These are phyloP conservation scores for Trifolium pratense DNA, from an alignment of 306 rosid genomes.

Conservation along the genomic window DNA sequence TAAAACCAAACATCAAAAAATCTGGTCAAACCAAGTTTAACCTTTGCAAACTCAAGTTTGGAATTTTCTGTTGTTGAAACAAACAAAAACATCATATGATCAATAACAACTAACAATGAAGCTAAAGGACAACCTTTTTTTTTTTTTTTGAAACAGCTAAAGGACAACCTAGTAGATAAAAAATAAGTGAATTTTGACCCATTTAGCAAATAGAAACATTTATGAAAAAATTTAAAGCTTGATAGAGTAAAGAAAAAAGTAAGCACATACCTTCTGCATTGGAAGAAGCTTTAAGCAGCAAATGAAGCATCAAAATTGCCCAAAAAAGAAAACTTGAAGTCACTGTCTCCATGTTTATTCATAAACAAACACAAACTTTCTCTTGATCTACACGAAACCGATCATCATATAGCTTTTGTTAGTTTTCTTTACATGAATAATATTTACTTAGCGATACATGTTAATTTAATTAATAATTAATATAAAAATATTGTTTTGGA, in stretches of 20 bases:
- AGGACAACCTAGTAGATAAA: too few species aligned
- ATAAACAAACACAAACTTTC: constrained; percentile 27
- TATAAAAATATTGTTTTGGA: too few species aligned
- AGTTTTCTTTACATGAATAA: constrained; percentile 25
- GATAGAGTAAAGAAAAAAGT: background rate
- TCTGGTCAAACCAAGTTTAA: background rate
- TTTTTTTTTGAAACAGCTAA: too few species aligned
- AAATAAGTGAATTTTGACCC: too few species aligned
- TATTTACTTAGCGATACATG: background rate
- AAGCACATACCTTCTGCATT: constrained; percentile 71
- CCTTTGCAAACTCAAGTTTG: background rate
- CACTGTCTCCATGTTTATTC: constrained; percentile 39
- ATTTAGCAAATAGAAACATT: too few species aligned
- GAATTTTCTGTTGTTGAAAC: background rate
- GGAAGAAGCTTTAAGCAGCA: constrained; percentile 53
- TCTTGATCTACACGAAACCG: constrained; percentile 42
- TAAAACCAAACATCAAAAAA: background rate
- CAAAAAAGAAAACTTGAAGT: constrained; percentile 50
- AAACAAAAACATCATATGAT: background rate
- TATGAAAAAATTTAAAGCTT: too few species aligned
- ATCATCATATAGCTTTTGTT: constrained; percentile 19
- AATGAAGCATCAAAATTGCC: constrained; percentile 57
- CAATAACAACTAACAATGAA: too few species aligned
- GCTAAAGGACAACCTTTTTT: too few species aligned
- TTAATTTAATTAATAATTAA: too few species aligned